A percentile compares a stretch with the other conserved stretches of the same genome.
Evolutionary conservation across 1,284 basidiomycete genomes (phyloP).

Genomic region (Coniophora puteana): DNA sequence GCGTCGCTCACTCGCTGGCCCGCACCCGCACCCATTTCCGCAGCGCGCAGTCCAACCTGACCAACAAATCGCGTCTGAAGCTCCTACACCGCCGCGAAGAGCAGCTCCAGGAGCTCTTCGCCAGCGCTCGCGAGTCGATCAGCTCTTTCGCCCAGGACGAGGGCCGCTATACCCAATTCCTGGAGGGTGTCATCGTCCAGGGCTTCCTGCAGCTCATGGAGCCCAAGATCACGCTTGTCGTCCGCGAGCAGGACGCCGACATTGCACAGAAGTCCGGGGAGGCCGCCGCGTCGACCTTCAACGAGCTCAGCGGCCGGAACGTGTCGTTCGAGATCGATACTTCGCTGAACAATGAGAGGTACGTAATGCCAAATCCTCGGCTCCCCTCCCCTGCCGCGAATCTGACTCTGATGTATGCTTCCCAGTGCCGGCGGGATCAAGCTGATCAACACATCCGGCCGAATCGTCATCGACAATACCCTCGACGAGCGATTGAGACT

Average conservation of each 20-base stretch:
- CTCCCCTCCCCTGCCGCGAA: conserved; percentile 1
- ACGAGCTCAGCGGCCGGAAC: conserved; percentile 72
- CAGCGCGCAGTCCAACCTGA: conserved; percentile 93
- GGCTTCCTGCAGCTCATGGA: conserved; percentile 73
- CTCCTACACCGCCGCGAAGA: conserved; percentile 92
- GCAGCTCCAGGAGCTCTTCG: conserved; percentile 87
- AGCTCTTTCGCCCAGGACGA: conserved; percentile 65
- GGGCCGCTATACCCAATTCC: conserved; percentile 71
- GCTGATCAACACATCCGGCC: conserved; percentile 64
- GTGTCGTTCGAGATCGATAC: conserved; percentile 64
- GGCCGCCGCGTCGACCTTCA: conserved; percentile 62
- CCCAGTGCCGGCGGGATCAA: conserved; percentile 77
- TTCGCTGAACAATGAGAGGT: conserved; percentile 72
- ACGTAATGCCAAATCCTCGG: conserved; percentile 20
- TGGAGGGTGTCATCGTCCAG: conserved; percentile 83
- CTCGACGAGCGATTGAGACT: conserved; percentile 84
- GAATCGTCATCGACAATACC: conserved; percentile 90
- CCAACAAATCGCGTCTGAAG: conserved; percentile 92
- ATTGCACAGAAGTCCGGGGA: conserved; percentile 57
- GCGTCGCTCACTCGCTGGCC: conserved; percentile 5
- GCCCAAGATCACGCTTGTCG: conserved; percentile 55
- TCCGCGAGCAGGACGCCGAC: conserved; percentile 61
- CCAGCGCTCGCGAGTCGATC: conserved; percentile 65
- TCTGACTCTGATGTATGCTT: conserved; percentile 1
- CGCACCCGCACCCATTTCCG: conserved; percentile 1